Percentiles rank a stretch among this genome's conserved stretches.
phyloP scores from a whole-genome alignment of 2,329 filamentous ascomycete genomes.

The Waltergamsia citrina region DNA sequence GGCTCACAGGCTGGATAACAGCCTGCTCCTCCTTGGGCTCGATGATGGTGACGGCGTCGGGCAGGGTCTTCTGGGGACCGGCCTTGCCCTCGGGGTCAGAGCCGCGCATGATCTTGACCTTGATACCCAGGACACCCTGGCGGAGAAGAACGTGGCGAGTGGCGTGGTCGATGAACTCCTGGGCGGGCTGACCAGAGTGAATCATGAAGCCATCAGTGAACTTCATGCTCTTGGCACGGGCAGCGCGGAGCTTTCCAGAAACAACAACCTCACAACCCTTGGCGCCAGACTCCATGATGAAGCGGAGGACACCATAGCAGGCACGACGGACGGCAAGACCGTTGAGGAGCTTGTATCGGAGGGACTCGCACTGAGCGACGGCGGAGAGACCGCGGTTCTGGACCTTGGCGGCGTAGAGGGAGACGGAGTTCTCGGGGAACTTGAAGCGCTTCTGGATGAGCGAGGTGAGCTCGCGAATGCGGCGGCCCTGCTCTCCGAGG shows the following conservation, averaged over 20 bases:
- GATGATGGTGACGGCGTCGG: slow-evolving; percentile 98
- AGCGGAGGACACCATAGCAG: slow-evolving; percentile 99
- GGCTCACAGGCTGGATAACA: slow-evolving; percentile 88
- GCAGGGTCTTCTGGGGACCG: slow-evolving; percentile 92
- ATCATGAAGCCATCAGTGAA: slow-evolving; percentile 99
- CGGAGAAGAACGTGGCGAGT: slow-evolving; percentile 99
- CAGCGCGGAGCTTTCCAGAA: slow-evolving; percentile 96
- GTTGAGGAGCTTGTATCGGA: slow-evolving; percentile 99
- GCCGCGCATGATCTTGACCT: slow-evolving; percentile 99
- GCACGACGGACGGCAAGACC: slow-evolving; percentile 96
- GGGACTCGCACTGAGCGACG: slow-evolving; percentile 99
- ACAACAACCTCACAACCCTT: slow-evolving; percentile 99
- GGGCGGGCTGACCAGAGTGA: slow-evolving; percentile 98
- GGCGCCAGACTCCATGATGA: slow-evolving; percentile 99
- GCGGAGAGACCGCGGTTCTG: slow-evolving; percentile 99
- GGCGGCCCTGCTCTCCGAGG: slow-evolving; percentile 98
- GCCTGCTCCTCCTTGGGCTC: slow-evolving; percentile 99
- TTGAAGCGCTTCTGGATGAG: slow-evolving; percentile 99
- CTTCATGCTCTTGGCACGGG: slow-evolving; percentile 99
- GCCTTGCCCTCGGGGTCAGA: slow-evolving; percentile 99
- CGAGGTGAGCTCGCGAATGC: slow-evolving; percentile 99
- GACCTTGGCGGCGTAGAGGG: slow-evolving; percentile 99
- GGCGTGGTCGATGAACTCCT: slow-evolving; percentile 98
- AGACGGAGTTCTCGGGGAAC: slow-evolving; percentile 99
- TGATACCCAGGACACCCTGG: slow-evolving; percentile 99